Evolutionary conservation across 495 filamentous ascomycete genomes (phyloP), one percentile per base, ranked within the genome.

Genomic region (Xeromyces bisporus): DNA sequence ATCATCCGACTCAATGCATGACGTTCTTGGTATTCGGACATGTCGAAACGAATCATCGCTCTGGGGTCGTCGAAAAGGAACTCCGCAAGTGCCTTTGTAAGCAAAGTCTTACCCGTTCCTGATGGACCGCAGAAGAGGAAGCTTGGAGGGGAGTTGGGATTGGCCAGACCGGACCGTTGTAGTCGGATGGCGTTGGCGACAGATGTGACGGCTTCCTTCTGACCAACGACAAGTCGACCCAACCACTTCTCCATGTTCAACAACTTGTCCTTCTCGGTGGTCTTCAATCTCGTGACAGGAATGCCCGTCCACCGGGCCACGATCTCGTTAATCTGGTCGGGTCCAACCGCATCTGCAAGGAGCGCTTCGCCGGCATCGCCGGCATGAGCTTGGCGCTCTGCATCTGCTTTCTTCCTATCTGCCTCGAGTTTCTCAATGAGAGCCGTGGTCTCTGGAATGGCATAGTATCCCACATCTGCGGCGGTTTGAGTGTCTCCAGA

Each of bases 51-150:
- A 47, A 97, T 92, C 89, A 97, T 97, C 11, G 85, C 61, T 64
- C 93, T 93, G 10, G 89, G 66, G 45, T 97, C 89, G 48, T 97
- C 89, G 56, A 97, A 97, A 21, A 97, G 67, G 64, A 97, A 97
- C 51, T 97, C 89, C 26, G 89, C 89, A 7, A 97, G 67, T 6
- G 84, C 85, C 55, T 97, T 97, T 35, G 86, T 93, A 28, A 97
- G 75, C 8, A 97, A 62, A 2, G 89, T 97, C 60, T 97, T 97
- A 56, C 89, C 89, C 2, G 89, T 97, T 54, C 89, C 89, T 0
- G 87, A 94, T 6, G 89, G 89, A 59, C 89, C 89, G 45, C 89
- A 93, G 69, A 97, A 97, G 33, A 97, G 68, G 74, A 97, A 97
- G 50, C 80, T 89, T 0, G 89, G 91, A 2, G 89, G 89, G 42